These are phyloP conservation scores for Fusarium sp. DNA, from an alignment of 2,329 filamentous ascomycete genomes.

Conservation along the genomic window DNA sequence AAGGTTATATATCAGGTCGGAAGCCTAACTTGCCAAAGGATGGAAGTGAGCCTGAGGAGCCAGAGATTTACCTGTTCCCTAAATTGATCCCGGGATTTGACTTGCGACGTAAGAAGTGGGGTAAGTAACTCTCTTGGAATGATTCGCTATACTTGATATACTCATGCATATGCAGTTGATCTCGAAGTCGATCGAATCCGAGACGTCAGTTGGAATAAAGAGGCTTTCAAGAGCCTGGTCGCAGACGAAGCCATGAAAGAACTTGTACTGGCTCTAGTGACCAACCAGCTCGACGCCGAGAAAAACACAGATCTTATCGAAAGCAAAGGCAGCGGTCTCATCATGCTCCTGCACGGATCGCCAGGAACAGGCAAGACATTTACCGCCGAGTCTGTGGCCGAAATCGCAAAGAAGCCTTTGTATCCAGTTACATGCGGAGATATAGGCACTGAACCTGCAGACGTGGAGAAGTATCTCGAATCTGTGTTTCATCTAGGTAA, in stretches of 20 bases:
- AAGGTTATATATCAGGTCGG: neutral
- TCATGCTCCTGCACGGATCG: neutral
- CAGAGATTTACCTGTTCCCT: conserved; percentile 7
- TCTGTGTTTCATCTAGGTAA: conserved; percentile 21
- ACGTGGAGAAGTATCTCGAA: conserved; percentile 28
- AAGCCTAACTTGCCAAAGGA: neutral
- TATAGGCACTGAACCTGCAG: conserved; percentile 27
- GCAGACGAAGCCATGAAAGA: conserved; percentile 8
- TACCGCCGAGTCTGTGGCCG: conserved; percentile 29
- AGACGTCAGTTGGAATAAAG: neutral
- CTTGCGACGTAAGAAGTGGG: conserved; percentile 10
- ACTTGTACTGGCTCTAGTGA: neutral
- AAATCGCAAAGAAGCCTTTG: conserved; percentile 23
- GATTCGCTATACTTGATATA: rapidly evolving
- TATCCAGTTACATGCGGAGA: conserved; percentile 31
- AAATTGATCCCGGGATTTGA: neutral
- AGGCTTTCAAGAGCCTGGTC: neutral
- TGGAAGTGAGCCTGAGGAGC: neutral
- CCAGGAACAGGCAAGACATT: conserved; percentile 20
- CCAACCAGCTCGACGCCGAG: conserved; percentile 9
- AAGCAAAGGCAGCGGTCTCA: conserved; percentile 6
- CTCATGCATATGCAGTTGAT: neutral
- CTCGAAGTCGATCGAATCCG: neutral
- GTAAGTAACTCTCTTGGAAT: neutral
- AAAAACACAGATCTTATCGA: conserved; percentile 15